Base-by-base conservation (phyloP, 2,329 filamentous ascomycete genomes). In the Aspergillus tanneri region DNA sequence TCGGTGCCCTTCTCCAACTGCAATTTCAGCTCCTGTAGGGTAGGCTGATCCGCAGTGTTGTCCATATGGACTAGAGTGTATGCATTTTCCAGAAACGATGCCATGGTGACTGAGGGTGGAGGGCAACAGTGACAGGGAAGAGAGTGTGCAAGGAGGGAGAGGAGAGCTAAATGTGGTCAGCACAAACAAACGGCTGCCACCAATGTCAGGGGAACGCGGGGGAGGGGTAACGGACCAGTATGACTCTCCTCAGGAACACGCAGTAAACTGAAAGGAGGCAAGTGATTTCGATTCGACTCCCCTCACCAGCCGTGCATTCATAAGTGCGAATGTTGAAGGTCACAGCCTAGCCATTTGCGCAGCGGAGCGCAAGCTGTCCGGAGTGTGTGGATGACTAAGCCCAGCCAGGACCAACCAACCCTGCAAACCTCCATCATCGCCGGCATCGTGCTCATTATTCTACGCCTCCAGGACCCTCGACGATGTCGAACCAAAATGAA, bases 21-120 rank as follows among this genome's bases (percentile, higher is more conserved):
- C 63, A 85, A 90, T 74, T 90, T 90, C 74, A 99, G 81, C 71
- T 99, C 93, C 67, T 90, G 89, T 72, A 93, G 79, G 54, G 87
- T 84, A 49, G 93, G 92, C 65, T 95, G 86, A 72, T 97, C 93
- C 60, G 91, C 88, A 55, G 90, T 82, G 80, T 96, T 97, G 83
- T 99, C 93, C 82, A 93, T 85, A 74, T 96, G 91, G 74, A 99
- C 90, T 75, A 99, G 77, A 75, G 90, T 96, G 81, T 97, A 99
- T 58, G 93, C 83, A 72, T 88, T 87, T 71, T 99, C 93, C 56
- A 97, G 82, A 72, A 95, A 97, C 61, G 87, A 87, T 75, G 92
- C 87, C 92, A 97, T 99, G 74, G 61, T 87, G 80, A 68, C 55
- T 34, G 22, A 32, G 25, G 18, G 18, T 45, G 43, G 30, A 44